Percentiles rank a stretch among this genome's conserved stretches.
Conservation (phyloP, 495 filamentous ascomycete species). For the Lasiosphaeria hispida region DNA sequence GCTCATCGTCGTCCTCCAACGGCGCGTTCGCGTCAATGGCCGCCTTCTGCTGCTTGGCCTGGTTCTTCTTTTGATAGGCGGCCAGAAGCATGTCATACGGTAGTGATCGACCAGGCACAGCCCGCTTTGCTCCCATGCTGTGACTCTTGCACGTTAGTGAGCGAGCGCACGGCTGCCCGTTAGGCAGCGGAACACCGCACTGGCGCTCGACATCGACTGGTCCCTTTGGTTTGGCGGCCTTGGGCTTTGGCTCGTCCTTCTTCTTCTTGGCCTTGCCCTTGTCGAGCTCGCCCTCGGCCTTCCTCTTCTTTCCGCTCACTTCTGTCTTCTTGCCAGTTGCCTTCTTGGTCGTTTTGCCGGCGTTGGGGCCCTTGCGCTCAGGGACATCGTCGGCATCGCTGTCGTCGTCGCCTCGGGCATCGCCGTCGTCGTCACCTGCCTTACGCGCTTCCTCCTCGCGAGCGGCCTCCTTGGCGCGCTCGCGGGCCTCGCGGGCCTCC, state of each 20-base stretch:
- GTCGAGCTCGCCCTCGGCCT: conserved; percentile 75
- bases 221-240: conserved; percentile 82
- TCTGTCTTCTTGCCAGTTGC: conserved; percentile 65
- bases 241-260: conserved; percentile 92
- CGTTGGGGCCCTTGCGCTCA: conserved; percentile 36
- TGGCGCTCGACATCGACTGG: conserved; percentile 97
- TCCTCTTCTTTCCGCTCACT: conserved; percentile 72
- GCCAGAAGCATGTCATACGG: conserved; percentile 94
- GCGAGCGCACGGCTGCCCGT: conserved; percentile 82
- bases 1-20: conserved; percentile 80
- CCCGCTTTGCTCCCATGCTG: conserved; percentile 91
- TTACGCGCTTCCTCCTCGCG: conserved; percentile 57
- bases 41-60: conserved; percentile 94
- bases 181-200: conserved; percentile 83
- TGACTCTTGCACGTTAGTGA: conserved; percentile 96
- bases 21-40: conserved; percentile 92
- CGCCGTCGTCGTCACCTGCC: conserved; percentile 53
- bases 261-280: conserved; percentile 85
- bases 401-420: conserved; percentile 66
- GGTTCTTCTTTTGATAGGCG: conserved; percentile 98
- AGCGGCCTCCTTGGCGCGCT: conserved; percentile 59
- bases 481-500: conserved; percentile 70
- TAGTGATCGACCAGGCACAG: conserved; percentile 82
- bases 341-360: conserved; percentile 67
- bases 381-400: conserved; percentile 54